Base-by-base conservation (phyloP, 495 filamentous ascomycete species). In the Aspergillus egyptiacus region DNA sequence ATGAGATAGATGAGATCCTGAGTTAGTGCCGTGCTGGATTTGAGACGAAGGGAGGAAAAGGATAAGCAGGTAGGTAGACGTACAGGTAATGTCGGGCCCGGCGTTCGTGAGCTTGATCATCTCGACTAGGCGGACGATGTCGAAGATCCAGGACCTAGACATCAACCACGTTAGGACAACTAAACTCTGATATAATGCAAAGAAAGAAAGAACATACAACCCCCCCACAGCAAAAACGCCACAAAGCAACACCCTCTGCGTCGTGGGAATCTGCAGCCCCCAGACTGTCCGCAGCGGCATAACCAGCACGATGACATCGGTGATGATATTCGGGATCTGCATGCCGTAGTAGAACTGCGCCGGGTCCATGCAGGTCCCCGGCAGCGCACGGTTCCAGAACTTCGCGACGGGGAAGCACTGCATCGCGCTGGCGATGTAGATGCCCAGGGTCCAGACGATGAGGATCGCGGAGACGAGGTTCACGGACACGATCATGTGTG, bases 241-340 rank as follows among this genome's bases (percentile, higher is more conserved):
- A 0, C 62, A 58, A 6, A 74, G 50, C 14, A 68, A 61, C 19
- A 65, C 22, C 37, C 69, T 77, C 41, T 71, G 60, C 13, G 50
- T 54, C 44, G 55, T 59, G 2, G 64, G 45, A 32, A 75, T 62
- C 2, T 70, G 66, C 9, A 75, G 54, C 5, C 54, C 56, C 56
- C 64, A 64, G 5, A 79, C 62, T 1, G 70, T 66, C 1, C 70
- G 68, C 10, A 81, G 56, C 0, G 79, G 79, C 30, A 80, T 67
- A 0, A 73, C 23, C 11, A 76, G 57, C 19, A 76, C 61, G 13
- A 61, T 57, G 3, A 64, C 42, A 45, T 74, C 72, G 2, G 64
- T 56, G 14, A 71, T 22, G 17, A 75, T 70, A 31, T 75, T 75
- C 0, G 68, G 65, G 7, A 71, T 56, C 20, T 67, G 59, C 18